These are phyloP conservation scores for Marchantia paleacea DNA, from an alignment of 225 moss, liverwort and hornwort species.

Conservation along the genomic window DNA sequence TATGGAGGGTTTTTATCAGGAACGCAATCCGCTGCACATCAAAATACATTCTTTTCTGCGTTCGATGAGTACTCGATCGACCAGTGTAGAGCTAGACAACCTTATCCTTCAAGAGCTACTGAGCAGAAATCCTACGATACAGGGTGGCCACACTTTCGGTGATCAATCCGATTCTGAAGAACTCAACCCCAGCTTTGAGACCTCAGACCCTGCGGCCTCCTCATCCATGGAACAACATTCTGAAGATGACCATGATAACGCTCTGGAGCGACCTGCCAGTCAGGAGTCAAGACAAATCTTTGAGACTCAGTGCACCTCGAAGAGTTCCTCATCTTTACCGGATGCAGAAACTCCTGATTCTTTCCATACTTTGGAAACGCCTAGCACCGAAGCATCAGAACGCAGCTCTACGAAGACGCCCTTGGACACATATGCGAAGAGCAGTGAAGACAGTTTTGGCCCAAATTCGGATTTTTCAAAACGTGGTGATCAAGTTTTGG, in stretches of 20 bases:
- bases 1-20: not conserved
- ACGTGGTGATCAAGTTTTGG: not conserved
- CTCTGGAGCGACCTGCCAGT: not conserved
- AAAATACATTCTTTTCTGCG: conserved; percentile 10
- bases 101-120: conserved; percentile 9
- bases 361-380: too few relatives aligned
- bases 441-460: too few relatives aligned
- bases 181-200: not conserved
- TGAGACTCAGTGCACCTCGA: not conserved
- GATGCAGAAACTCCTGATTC: not conserved
- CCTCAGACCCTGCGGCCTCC: not conserved
- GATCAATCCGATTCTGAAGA: conserved; percentile 4
- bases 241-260: not conserved
- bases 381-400: not conserved
- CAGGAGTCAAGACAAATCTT: not conserved
- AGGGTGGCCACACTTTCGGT: not conserved
- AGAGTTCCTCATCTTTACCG: not conserved
- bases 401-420: not conserved
- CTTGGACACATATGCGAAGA: not conserved
- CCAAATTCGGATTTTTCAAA: not conserved
- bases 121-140: not conserved
- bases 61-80: not conserved
- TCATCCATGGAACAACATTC: not conserved
- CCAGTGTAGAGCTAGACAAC: conserved; percentile 9
- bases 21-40: not conserved